Evolutionary conservation across 1,284 basidiomycete species (phyloP), one percentile per base, ranked within the genome.

Genomic region (Moesziomyces parantarcticus): DNA sequence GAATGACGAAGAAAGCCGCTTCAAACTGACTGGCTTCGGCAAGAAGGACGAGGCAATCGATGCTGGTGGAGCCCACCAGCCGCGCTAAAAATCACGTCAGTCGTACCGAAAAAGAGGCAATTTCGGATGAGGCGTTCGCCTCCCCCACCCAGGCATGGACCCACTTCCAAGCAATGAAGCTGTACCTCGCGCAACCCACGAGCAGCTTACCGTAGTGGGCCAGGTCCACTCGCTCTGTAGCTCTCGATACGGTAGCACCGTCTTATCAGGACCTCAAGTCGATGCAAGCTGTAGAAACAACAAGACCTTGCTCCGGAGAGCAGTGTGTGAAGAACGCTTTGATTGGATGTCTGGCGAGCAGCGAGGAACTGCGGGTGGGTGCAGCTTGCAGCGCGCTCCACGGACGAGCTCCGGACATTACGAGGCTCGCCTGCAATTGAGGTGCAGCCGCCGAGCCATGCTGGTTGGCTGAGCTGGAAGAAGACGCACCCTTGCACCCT

Each of bases 21-120:
- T 39, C 16, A 16, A n/a, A 16, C 36, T 29, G 29, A 32, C 10
- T 13, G 29, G 29, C 29, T 32, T 13, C 10, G 13, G 29, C 29
- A 32, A 32, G 29, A 13, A 13, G 13, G 5, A 3, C 11, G 11
- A 32, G 18, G 23, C 53, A 55, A 32, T 39, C 16, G 36, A 39
- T 6, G 36, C 36, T 39, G 36, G 36, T 18, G 36, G n/a, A n/a
- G n/a, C n/a, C n/a, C n/a, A n/a, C n/a, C n/a, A n/a, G n/a, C 18
- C 6, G 16, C 36, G 36, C 36, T 39, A 39, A 22, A 22, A 62
- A 71, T 71, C 68, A 71, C 68, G 68, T 71, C 68, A 71, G 63
- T 51, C 11, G 18, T 7, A 26, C 4, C 18, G 0, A 36, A 62
- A 61, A 71, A 66, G 63, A 71, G 68, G 62, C 51, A 58, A 71